Base-by-base conservation (phyloP, 768 basidiomycete genomes). In the Postia placenta region DNA sequence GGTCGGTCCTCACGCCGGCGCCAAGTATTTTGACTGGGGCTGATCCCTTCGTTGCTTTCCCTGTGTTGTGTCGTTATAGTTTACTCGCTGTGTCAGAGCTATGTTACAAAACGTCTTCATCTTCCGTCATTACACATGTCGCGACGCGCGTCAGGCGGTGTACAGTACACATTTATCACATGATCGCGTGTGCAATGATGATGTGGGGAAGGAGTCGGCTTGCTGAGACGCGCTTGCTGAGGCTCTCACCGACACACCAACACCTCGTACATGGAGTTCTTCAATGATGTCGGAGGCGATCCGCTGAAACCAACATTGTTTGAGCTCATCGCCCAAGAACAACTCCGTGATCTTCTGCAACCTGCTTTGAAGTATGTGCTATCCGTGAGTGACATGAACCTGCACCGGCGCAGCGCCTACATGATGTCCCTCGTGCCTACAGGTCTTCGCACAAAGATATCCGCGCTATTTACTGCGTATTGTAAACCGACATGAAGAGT, bases 361-460 rank as follows among this genome's bases (percentile, higher is more conserved):
- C 95, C 95, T 27, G 92, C 94, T 12, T 71, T 96, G 62, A 92
- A 94, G 69, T 97, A 98, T 70, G 84, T 94, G 39, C 71, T 98
- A 27, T 87, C 87, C 53, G 94, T 94, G 64, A 70, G 85, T 64
- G 20, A 30, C 19, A 36, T 28, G 24, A 9, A 15, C 3, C 33
- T 15, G 11, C n/a, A 26, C 46, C 24, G 19, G 36, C 14, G 20
- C 17, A 9, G n/a, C 11, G 28, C 25, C 26, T 24, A 38, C 26
- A 20, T 50, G 42, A 42, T 20, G 14, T 30, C 19, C 17, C 17
- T 26, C 17, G 46, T 40, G 17, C 39, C 40, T 22, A 40, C 45
- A 96, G 94, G 87, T 95, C 50, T 90, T 98, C 59, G 92, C 96
- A 2, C 93, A 97, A 72, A 76, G 85, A 48, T 87, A 97, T 64